Evolutionary conservation across 805 yeast genomes (phyloP).

Genomic region (Candida awuae): DNA sequence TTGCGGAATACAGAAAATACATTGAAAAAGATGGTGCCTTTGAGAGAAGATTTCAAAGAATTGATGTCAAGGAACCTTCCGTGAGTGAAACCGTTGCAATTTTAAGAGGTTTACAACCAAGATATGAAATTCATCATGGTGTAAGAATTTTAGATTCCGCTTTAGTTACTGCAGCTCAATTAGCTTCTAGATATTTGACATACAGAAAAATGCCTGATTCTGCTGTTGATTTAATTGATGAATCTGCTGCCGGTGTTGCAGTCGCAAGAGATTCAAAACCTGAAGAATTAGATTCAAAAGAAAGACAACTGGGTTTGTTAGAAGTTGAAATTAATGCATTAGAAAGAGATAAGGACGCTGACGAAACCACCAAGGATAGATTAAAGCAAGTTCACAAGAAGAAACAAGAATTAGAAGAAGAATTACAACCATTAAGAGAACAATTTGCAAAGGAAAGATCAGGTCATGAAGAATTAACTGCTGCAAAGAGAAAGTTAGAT

Average conservation of each 20-base stretch:
- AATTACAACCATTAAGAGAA: conserved; percentile 75
- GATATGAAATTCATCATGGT: conserved; percentile 95
- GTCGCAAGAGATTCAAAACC: conserved; percentile 98
- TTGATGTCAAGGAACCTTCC: conserved; percentile 92
- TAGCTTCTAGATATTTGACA: conserved; percentile 90
- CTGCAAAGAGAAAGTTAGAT: conserved; percentile 83
- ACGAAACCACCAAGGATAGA: conserved; percentile 76
- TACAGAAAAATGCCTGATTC: conserved; percentile 95
- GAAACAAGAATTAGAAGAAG: conserved; percentile 78
- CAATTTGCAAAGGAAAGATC: conserved; percentile 79
- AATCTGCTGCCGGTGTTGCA: conserved; percentile 93
- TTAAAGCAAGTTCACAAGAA: conserved; percentile 68
- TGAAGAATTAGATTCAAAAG: conserved; percentile 88
- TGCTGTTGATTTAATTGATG: conserved; percentile 94
- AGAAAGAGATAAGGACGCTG: conserved; percentile 90
- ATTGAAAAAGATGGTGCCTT: conserved; percentile 97
- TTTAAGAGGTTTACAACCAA: conserved; percentile 89
- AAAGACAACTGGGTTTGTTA: conserved; percentile 82
- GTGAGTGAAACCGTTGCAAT: conserved; percentile 91
- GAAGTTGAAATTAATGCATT: conserved; percentile 96
- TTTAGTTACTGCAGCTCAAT: conserved; percentile 85
- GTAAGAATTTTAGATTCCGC: conserved; percentile 94
- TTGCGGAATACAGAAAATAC: conserved; percentile 85
- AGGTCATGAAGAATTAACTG: conserved; percentile 85
- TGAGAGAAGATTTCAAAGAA: conserved; percentile 96